Conservation (phyloP, 2,329 filamentous ascomycete species). For the Neonectria ditissima region DNA sequence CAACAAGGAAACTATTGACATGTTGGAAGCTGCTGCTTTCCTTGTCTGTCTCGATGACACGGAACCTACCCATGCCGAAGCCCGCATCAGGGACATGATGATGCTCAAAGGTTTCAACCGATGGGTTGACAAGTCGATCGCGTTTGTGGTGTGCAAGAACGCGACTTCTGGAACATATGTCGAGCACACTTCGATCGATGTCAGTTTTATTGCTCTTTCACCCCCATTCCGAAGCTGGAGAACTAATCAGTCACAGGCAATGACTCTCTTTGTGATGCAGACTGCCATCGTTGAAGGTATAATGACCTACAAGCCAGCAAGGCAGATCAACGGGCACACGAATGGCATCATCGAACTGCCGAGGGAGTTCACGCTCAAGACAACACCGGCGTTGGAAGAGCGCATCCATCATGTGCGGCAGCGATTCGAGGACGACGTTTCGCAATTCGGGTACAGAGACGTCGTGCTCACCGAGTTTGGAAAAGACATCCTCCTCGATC, state of each 20-base stretch:
- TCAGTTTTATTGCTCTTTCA: constrained; percentile 1
- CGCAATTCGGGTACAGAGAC: constrained; percentile 28
- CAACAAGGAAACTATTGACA: constrained; percentile 26
- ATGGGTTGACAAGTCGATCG: constrained; percentile 31
- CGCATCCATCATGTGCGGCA: constrained; percentile 24
- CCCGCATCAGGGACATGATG: constrained; percentile 26
- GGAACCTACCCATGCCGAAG: constrained; percentile 22
- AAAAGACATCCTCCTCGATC: constrained; percentile 25
- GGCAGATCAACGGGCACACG: constrained; percentile 15
- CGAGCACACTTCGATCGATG: constrained; percentile 32
- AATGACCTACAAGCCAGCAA: constrained; percentile 16
- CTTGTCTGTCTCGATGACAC: constrained; percentile 31
- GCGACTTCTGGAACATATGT: constrained; percentile 29
- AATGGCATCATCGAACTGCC: constrained; percentile 14
- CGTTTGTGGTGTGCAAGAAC: constrained; percentile 30
- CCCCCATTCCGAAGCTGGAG: not conserved
- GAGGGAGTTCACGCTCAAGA: constrained; percentile 24
- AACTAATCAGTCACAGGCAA: constrained; percentile 18
- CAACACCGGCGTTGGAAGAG: constrained; percentile 21
- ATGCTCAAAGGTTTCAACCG: constrained; percentile 30
- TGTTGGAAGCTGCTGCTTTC: constrained; percentile 30
- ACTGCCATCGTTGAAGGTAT: constrained; percentile 26
- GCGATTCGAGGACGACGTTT: constrained; percentile 21
- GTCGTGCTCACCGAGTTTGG: constrained; percentile 25
- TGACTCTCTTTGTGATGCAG: constrained; percentile 29